Conservation (phyloP, 2,329 filamentous ascomycete genomes). For the Aureobasidium sp. region DNA sequence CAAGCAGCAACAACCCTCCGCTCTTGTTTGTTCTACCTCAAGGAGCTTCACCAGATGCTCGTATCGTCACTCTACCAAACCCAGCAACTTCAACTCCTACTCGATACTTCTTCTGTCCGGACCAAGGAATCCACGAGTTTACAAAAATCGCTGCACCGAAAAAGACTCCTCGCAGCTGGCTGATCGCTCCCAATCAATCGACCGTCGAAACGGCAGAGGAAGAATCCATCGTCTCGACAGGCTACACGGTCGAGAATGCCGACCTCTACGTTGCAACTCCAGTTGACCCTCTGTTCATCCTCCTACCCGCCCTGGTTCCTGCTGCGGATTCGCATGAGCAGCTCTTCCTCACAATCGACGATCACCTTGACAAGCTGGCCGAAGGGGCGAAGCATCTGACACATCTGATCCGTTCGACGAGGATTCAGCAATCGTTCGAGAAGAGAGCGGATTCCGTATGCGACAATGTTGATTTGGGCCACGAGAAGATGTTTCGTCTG, state of each 20-base stretch:
- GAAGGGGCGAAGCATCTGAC: slow-evolving; percentile 49
- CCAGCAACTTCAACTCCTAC: slow-evolving; percentile 40
- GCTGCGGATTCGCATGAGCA: slow-evolving; percentile 45
- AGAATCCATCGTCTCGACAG: slow-evolving; percentile 22
- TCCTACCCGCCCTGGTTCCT: slow-evolving; percentile 59
- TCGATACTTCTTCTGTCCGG: slow-evolving; percentile 51
- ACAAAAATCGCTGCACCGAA: slow-evolving; percentile 46
- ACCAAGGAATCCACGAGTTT: slow-evolving; percentile 52
- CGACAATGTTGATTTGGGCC: slow-evolving; percentile 73
- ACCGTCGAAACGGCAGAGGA: slow-evolving; percentile 9
- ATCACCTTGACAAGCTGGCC: slow-evolving; percentile 58
- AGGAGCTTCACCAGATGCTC: slow-evolving; percentile 41
- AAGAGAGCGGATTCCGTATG: slow-evolving; percentile 60
- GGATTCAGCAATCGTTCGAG: slow-evolving; percentile 36
- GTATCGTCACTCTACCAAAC: slow-evolving; percentile 47
- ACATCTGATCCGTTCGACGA: slow-evolving; percentile 40
- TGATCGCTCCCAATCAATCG: slow-evolving; percentile 35
- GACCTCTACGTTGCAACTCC: slow-evolving; percentile 77
- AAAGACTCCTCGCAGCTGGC: slow-evolving; percentile 44
- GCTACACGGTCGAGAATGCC: slow-evolving; percentile 55
- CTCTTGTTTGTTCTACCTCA: slow-evolving; percentile 52
- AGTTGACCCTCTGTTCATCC: slow-evolving; percentile 74
- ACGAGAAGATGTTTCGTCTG: slow-evolving; percentile 76
- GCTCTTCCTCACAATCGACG: slow-evolving; percentile 60
- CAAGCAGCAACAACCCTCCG: slow-evolving; percentile 34